A percentile compares a stretch with the other conserved stretches of the same genome.
These are phyloP conservation scores for Diplodia sapinea DNA, from an alignment of 2,329 filamentous ascomycete genomes.

Conservation along the genomic window DNA sequence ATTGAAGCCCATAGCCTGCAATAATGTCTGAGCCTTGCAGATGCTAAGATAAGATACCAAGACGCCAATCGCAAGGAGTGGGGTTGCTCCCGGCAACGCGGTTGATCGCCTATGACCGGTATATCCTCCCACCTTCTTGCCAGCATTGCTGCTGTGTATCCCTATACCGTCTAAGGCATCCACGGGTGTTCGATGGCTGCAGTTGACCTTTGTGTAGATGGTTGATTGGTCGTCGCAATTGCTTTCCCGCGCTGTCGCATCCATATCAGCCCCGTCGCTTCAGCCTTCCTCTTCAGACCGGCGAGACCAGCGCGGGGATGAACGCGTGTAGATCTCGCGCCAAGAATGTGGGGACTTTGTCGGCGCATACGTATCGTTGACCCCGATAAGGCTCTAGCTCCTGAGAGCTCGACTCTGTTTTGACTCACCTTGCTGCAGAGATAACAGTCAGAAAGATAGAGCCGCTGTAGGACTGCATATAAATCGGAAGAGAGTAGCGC, in stretches of 20 bases:
- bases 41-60: constrained; percentile 7
- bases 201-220: not conserved
- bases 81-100: not conserved
- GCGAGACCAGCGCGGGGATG: not conserved
- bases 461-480: not conserved
- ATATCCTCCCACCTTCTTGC: not conserved
- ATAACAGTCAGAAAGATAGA: not conserved
- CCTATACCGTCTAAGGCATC: not conserved
- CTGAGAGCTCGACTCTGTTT: not conserved
- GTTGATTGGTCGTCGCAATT: not conserved
- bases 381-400: not conserved
- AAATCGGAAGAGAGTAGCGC: not conserved
- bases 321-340: not conserved
- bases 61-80: not conserved
- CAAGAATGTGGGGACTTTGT: not conserved
- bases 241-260: not conserved
- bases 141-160: not conserved
- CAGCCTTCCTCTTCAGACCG: not conserved
- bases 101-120: constrained; percentile 1
- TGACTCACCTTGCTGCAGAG: not conserved
- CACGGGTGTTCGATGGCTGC: not conserved
- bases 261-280: constrained; percentile 6
- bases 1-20: not conserved
- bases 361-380: not conserved
- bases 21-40: not conserved